phyloP scores from a whole-genome alignment of 2,329 filamentous ascomycete species.

The Colletotrichum tofieldiae region DNA sequence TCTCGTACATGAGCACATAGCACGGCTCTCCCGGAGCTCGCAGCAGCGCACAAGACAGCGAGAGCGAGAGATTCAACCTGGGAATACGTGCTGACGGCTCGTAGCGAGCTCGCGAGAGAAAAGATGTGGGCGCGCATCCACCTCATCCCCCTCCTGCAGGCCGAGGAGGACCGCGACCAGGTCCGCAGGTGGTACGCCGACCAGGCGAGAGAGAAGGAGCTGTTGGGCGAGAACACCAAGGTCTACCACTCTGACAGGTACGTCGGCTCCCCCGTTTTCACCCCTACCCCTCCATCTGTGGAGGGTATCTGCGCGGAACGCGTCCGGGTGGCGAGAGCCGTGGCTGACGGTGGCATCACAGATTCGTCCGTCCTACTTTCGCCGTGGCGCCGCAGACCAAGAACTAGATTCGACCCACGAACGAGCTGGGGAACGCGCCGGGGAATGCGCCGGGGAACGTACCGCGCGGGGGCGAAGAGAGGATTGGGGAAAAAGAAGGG shows the following conservation, averaged over 20 bases:
- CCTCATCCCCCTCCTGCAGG: conserved; percentile 92
- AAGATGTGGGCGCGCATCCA: conserved; percentile 99
- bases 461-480: not conserved
- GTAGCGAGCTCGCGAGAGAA: conserved; percentile 92
- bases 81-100: not conserved
- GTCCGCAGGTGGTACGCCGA: conserved; percentile 90
- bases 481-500: not conserved
- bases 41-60: not conserved
- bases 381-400: conserved; percentile 77
- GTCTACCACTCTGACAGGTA: conserved; percentile 93
- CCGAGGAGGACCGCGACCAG: conserved; percentile 96
- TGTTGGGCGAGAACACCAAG: conserved; percentile 86
- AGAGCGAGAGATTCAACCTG: not conserved
- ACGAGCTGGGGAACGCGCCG: too few species aligned
- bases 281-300: rapidly evolving
- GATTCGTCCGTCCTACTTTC: conserved; percentile 87
- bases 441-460: not conserved
- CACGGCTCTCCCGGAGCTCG: not conserved
- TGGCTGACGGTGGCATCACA: conserved; percentile 51
- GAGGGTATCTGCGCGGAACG: not conserved
- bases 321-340: not conserved
- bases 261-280: conserved; percentile 51
- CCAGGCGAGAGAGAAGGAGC: conserved; percentile 89
- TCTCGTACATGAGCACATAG: too few species aligned
- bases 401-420: conserved; percentile 58